phyloP scores from a whole-genome alignment of 139 green algal genomes.

The Coelastrella sp. region DNA sequence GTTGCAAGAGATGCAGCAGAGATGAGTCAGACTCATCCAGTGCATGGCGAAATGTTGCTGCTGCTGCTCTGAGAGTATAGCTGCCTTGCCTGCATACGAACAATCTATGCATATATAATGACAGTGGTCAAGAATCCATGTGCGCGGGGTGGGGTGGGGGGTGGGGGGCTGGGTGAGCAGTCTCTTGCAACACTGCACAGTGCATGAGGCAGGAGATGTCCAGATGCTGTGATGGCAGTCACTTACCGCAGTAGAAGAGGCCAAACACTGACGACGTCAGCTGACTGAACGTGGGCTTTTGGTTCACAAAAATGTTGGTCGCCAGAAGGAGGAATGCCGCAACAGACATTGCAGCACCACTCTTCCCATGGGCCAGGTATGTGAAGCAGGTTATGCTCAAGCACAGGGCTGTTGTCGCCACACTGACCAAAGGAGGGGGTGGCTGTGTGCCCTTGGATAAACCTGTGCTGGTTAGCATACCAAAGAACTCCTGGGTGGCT shows the following conservation, averaged over 20 bases:
- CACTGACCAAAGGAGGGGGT: constrained; percentile 69
- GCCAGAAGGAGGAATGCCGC: constrained; percentile 84
- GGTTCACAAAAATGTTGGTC: constrained; percentile 75
- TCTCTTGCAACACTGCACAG: not conserved
- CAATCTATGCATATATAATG: not conserved
- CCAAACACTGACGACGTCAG: constrained; percentile 89
- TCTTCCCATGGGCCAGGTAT: constrained; percentile 51
- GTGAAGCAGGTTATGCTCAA: constrained; percentile 72
- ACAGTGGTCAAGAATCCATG: not conserved
- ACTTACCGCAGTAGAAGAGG: constrained; percentile 93
- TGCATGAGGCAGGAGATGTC: not conserved
- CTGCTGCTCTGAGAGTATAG: too few species aligned
- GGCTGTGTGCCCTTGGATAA: constrained; percentile 75
- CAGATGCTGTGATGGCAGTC: not conserved
- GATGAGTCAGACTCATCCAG: too few species aligned
- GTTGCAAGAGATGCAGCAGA: too few species aligned
- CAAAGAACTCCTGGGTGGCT: constrained; percentile 77
- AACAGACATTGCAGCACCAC: constrained; percentile 72
- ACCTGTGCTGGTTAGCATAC: constrained; percentile 73
- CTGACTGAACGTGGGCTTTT: constrained; percentile 85
- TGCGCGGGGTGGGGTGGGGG: too few species aligned
- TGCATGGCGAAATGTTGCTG: too few species aligned
- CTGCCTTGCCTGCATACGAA: too few species aligned
- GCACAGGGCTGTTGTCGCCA: constrained; percentile 76
- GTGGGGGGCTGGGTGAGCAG: not conserved